Percentiles rank a stretch among this genome's conserved stretches.
These are phyloP conservation scores for Suillus alpinus DNA, from an alignment of 768 basidiomycete genomes.

Conservation along the genomic window DNA sequence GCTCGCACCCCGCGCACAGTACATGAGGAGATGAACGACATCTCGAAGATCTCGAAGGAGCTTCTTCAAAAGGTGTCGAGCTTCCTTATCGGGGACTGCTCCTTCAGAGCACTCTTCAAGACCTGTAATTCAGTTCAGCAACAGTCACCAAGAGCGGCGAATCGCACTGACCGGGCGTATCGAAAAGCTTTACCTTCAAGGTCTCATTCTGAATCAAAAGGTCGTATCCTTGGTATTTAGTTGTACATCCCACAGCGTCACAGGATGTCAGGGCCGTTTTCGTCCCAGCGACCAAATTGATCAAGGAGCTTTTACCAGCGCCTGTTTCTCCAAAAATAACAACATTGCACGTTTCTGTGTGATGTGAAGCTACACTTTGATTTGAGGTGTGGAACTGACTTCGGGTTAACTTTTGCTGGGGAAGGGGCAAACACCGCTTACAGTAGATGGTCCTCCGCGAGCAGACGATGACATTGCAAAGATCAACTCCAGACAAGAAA, in stretches of 20 bases:
- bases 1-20: conserved; percentile 34
- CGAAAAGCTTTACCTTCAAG: conserved; percentile 24
- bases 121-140: conserved; percentile 10
- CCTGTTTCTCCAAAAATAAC: conserved; percentile 28
- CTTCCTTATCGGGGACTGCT: conserved; percentile 22
- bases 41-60: conserved; percentile 33
- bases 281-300: conserved; percentile 26
- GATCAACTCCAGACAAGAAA: not conserved
- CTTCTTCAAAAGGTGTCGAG: conserved; percentile 23
- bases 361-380: not conserved
- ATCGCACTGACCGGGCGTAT: conserved; percentile 18
- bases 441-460: not conserved
- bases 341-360: conserved; percentile 19
- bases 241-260: conserved; percentile 23
- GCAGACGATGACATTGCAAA: not conserved
- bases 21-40: conserved; percentile 31
- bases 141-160: not conserved
- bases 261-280: conserved; percentile 22
- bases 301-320: conserved; percentile 27
- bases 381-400: not conserved
- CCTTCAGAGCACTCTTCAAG: conserved; percentile 30
- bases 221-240: conserved; percentile 9
- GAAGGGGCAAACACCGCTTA: not conserved
- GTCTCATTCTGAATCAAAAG: not conserved
- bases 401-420: not conserved